Conservation (phyloP, 2,329 filamentous ascomycete genomes). For the Zymoseptoria ardabiliae region DNA sequence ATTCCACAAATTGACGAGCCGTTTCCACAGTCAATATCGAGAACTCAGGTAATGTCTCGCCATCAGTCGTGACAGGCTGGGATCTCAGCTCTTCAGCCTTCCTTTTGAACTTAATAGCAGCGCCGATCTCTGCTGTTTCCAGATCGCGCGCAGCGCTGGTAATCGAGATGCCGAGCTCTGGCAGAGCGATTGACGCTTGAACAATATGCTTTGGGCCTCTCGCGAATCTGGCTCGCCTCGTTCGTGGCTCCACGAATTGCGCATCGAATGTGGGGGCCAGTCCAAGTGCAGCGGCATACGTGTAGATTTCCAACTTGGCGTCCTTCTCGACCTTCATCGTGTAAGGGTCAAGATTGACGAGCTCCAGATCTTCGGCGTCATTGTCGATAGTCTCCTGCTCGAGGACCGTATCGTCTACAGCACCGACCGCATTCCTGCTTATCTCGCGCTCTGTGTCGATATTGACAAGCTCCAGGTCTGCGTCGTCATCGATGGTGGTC, state of each 20-base stretch:
- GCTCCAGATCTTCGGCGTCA: slow-evolving; percentile 2
- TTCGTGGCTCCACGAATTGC: slow-evolving; percentile 4
- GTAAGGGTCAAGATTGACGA: slow-evolving; percentile 11
- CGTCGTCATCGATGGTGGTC: neutral
- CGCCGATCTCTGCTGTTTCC: slow-evolving; percentile 30
- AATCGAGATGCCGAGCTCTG: slow-evolving; percentile 31
- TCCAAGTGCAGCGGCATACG: slow-evolving; percentile 37
- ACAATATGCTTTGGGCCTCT: neutral
- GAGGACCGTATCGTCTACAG: neutral
- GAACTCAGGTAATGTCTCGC: neutral
- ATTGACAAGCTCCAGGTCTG: no score
- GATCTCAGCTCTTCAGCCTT: slow-evolving; percentile 29
- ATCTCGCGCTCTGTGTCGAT: no score
- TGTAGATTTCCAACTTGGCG: slow-evolving; percentile 31
- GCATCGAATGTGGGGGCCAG: slow-evolving; percentile 25
- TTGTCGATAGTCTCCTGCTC: neutral
- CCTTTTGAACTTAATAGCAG: slow-evolving; percentile 34
- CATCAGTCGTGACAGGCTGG: neutral
- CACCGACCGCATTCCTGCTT: neutral
- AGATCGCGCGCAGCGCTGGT: slow-evolving; percentile 23
- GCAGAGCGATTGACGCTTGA: slow-evolving; percentile 25
- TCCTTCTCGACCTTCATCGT: slow-evolving; percentile 19
- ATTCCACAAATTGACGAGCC: slow-evolving; percentile 33
- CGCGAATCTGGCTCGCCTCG: neutral
- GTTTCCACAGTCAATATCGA: slow-evolving; percentile 32